Conservation (phyloP, 2,329 filamentous ascomycete genomes). For the Aspergillus sojae region DNA sequence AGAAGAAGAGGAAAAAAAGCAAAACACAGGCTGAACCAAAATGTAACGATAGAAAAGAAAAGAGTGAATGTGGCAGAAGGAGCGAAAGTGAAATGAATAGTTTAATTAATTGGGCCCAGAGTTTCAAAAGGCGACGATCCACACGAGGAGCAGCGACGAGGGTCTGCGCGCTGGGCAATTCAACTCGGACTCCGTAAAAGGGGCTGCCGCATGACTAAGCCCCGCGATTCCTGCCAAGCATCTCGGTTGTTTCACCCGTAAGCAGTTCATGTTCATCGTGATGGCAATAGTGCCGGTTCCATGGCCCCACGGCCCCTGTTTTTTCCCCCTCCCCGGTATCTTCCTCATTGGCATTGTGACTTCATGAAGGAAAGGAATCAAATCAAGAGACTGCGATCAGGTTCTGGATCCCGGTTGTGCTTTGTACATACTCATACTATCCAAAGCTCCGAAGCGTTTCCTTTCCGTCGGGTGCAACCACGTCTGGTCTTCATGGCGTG, state of each 20-base stretch:
- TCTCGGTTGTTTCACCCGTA: constrained; percentile 19
- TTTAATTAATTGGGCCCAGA: constrained; percentile 18
- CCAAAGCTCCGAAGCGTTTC: background rate
- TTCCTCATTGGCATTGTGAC: background rate
- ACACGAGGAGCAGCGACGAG: constrained; percentile 18
- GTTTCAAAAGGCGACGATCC: constrained; percentile 21
- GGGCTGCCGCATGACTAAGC: constrained; percentile 39
- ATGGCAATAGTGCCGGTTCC: background rate
- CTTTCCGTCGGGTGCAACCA: constrained; percentile 1
- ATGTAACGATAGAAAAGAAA: constrained; percentile 6
- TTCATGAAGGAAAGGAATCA: background rate
- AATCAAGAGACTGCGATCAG: background rate
- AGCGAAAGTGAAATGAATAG: constrained; percentile 8
- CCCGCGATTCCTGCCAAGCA: constrained; percentile 20
- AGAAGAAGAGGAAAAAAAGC: background rate
- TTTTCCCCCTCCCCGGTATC: background rate
- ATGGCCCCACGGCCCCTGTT: background rate
- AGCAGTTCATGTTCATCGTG: background rate
- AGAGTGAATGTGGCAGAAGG: constrained; percentile 12
- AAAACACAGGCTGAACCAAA: background rate
- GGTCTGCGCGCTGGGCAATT: constrained; percentile 1
- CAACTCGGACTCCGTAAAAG: constrained; percentile 34
- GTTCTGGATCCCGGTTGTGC: background rate
- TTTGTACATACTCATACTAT: background rate
- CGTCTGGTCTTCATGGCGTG: background rate